These are phyloP conservation scores for Hypomyces perniciosus DNA, from an alignment of 2,329 filamentous ascomycete genomes.

Conservation along the genomic window DNA sequence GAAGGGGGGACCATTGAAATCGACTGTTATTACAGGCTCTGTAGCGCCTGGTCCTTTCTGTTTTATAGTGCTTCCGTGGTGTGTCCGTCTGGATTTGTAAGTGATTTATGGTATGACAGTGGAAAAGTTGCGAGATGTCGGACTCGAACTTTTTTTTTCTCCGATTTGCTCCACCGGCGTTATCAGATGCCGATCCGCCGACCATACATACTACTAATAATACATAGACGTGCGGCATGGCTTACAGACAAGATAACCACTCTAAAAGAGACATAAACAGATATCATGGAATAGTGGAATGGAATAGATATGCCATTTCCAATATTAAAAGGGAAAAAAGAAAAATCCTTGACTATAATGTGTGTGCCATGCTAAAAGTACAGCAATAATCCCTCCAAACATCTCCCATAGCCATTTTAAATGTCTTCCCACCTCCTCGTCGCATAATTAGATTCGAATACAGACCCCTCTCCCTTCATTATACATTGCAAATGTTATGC, in stretches of 20 bases:
- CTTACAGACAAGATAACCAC: no score
- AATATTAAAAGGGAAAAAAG: background rate
- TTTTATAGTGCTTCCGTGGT: background rate
- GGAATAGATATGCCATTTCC: no score
- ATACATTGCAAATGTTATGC: slow-evolving; percentile 5
- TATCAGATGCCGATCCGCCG: slow-evolving; percentile 8
- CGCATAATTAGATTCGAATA: slow-evolving; percentile 3
- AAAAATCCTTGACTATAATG: background rate
- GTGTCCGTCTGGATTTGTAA: background rate
- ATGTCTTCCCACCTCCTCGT: background rate
- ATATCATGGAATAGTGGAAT: no score
- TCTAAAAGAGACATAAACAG: no score
- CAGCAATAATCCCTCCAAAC: slow-evolving; percentile 3
- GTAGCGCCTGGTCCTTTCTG: background rate
- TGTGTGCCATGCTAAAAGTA: slow-evolving; percentile 10
- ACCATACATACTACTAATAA: background rate
- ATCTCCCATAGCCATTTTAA: slow-evolving; percentile 7
- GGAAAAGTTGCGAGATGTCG: background rate
- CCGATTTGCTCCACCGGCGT: slow-evolving; percentile 4
- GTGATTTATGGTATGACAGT: background rate
- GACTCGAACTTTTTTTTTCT: background rate
- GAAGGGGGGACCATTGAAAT: slow-evolving; percentile 26
- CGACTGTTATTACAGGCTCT: background rate
- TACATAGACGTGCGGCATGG: background rate
- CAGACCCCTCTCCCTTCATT: slow-evolving; percentile 7